Conservation (phyloP, 1,139 yeast species). For the Yamadazyma friedrichii region DNA sequence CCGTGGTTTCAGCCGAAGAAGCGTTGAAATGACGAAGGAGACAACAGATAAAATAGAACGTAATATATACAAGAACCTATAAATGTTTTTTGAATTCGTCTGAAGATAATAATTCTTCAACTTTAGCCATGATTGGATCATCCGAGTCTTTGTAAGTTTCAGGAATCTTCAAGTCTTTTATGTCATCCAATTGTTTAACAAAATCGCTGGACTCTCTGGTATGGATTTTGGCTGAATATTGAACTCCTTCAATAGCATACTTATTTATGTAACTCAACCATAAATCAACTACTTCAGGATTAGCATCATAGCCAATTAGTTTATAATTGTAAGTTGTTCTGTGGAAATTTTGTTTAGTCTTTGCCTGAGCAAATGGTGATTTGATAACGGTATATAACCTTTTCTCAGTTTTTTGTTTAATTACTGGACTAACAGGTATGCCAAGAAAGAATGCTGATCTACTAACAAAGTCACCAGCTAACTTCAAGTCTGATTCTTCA, state of each 20-base stretch:
- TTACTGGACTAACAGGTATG: constrained; percentile 61
- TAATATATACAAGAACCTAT: constrained; percentile 9
- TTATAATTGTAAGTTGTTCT: constrained; percentile 78
- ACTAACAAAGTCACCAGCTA: constrained; percentile 81
- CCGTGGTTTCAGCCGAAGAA: no score
- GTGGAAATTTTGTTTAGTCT: constrained; percentile 91
- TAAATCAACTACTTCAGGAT: constrained; percentile 79
- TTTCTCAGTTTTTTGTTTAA: constrained; percentile 68
- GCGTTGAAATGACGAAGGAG: no score
- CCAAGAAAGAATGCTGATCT: constrained; percentile 90
- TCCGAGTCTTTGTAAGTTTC: constrained; percentile 37
- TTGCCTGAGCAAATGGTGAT: constrained; percentile 94
- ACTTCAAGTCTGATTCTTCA: constrained; percentile 65
- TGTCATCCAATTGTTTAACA: constrained; percentile 33
- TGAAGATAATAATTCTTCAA: constrained; percentile 62
- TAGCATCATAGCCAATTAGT: constrained; percentile 78
- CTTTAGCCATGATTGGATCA: constrained; percentile 70
- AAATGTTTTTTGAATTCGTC: constrained; percentile 52
- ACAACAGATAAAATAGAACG: not conserved
- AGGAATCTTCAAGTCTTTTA: constrained; percentile 33
- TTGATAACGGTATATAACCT: constrained; percentile 87
- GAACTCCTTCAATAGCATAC: constrained; percentile 78
- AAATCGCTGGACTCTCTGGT: constrained; percentile 55
- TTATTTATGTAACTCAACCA: constrained; percentile 80
- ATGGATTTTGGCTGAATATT: constrained; percentile 71